Evolutionary conservation across 179 eudicot species (phyloP), one percentile per base, ranked within the genome.

Genomic region (Amaranthus tricolor): DNA sequence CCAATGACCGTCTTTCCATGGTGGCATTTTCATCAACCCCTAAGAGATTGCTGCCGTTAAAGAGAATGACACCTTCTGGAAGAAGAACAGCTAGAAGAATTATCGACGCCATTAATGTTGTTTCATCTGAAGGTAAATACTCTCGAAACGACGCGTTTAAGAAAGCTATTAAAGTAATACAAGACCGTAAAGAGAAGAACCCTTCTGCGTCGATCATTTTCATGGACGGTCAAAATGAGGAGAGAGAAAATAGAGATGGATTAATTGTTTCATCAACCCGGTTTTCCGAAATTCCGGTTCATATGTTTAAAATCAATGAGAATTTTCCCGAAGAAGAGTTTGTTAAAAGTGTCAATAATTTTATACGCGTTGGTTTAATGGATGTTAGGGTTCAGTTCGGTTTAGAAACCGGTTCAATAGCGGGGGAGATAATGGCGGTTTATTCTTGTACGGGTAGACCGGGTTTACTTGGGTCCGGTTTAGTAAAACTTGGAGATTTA

Each of bases 1-100:
- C 97, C 11, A 83, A 82, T 67, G 99, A 95, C 63, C 89, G 99
- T 52, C 89, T 95, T n/a, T 88, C 95, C 6, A 79, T 95, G 8
- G 84, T 93, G 1, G 85, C 86, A 0, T 95, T 89, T 80, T 85
- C 97, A 19, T 90, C 93, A 20, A 24, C 62, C 6, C 89, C 99
- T 0, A 87, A 84, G 50, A 75, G 99, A 53, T 76, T 95, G 2
- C 73, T 95, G 17, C 96, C 98, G 4, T 68, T 95, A 44, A 82
- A 82, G 7, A 81, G 97, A 6, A 95, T 95, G 99, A 89, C 90
- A 8, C 77, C 88, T 13, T 82, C 88, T 0, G 98, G 99, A 5
- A 91, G 87, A 60, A 84, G 96, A 15, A 76, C 86, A 12, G 99
- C 94, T 24, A 78, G 98, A 52, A 75, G 94, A 11, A 83, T 91